phyloP scores from a whole-genome alignment of 2,329 filamentous ascomycete species.

The Diaporthe caulivora region DNA sequence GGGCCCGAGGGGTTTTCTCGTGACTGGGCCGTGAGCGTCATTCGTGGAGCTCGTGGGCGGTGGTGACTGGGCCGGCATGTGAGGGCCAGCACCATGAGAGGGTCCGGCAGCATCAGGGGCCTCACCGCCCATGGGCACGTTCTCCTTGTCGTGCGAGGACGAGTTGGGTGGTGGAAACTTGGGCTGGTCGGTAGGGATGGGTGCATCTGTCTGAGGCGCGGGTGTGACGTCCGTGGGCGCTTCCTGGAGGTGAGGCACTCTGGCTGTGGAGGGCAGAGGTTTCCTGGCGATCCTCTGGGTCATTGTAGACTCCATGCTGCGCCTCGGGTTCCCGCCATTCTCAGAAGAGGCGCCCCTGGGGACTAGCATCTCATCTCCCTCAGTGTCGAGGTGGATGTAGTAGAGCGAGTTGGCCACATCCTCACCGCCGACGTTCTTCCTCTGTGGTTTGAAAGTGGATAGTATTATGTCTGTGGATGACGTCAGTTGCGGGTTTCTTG shows the following conservation, averaged over 20 bases:
- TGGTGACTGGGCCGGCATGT: slow-evolving; percentile 25
- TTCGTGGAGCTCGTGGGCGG: background rate
- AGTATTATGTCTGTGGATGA: slow-evolving; percentile 82
- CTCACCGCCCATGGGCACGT: slow-evolving; percentile 40
- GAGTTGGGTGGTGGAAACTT: background rate
- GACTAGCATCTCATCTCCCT: slow-evolving; percentile 62
- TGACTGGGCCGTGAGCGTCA: background rate
- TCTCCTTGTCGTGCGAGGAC: slow-evolving; percentile 38
- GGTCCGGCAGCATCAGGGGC: slow-evolving; percentile 1
- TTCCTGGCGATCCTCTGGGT: slow-evolving; percentile 62
- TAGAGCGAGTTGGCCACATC: slow-evolving; percentile 92
- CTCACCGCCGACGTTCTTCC: slow-evolving; percentile 88
- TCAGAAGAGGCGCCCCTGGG: slow-evolving; percentile 43
- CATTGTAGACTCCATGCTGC: slow-evolving; percentile 58
- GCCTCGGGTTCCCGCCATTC: slow-evolving; percentile 51
- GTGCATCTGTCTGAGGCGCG: background rate
- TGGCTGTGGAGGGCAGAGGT: slow-evolving; percentile 57
- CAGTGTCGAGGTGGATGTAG: slow-evolving; percentile 84
- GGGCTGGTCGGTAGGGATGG: background rate
- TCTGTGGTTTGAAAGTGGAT: slow-evolving; percentile 87
- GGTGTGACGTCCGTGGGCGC: background rate
- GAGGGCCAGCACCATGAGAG: background rate
- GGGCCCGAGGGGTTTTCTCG: slow-evolving; percentile 40
- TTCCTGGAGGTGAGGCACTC: slow-evolving; percentile 32
- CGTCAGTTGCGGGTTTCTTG: slow-evolving; percentile 38